Conservation (phyloP, 768 basidiomycete genomes). For the Rhodosporidiobolus sp. region DNA sequence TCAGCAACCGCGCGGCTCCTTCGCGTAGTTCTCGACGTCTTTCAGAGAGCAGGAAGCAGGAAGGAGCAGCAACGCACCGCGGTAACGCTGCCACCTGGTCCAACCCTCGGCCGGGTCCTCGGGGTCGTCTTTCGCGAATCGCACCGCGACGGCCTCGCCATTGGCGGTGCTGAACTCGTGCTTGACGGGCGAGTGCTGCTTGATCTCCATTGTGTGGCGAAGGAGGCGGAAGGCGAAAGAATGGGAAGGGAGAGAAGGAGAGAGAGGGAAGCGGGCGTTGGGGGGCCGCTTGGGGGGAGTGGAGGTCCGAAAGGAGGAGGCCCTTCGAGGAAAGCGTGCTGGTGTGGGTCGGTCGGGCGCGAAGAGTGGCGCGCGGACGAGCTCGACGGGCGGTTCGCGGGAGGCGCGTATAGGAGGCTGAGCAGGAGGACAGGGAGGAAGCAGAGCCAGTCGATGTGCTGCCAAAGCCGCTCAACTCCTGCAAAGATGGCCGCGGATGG, state of each 20-base stretch:
- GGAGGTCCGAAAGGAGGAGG: too few relatives aligned
- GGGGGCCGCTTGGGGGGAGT: too few relatives aligned
- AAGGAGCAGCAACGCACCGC: constrained; percentile 12
- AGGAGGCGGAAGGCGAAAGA: accelerated
- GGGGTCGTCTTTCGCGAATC: constrained; percentile 34
- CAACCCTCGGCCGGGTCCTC: constrained; percentile 40
- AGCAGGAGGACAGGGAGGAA: too few relatives aligned
- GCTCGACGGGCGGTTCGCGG: too few relatives aligned
- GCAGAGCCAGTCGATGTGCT: too few relatives aligned
- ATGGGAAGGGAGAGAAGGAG: neutral
- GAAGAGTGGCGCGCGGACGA: too few relatives aligned
- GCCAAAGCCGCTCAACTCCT: too few relatives aligned
- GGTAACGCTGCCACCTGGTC: constrained; percentile 34
- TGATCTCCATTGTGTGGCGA: neutral
- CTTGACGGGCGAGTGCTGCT: constrained; percentile 1
- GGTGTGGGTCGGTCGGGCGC: too few relatives aligned
- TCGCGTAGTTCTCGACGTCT: too few relatives aligned
- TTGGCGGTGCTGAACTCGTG: constrained; percentile 3
- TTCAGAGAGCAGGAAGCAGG: neutral
- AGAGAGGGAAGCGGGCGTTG: neutral
- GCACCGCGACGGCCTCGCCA: constrained; percentile 19
- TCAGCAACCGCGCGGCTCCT: neutral
- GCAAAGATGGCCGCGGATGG: neutral
- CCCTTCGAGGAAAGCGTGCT: too few relatives aligned
- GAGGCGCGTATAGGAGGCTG: too few relatives aligned